Base-by-base conservation (phyloP, 2,329 filamentous ascomycete genomes). In the Biscogniauxia mediterranea region DNA sequence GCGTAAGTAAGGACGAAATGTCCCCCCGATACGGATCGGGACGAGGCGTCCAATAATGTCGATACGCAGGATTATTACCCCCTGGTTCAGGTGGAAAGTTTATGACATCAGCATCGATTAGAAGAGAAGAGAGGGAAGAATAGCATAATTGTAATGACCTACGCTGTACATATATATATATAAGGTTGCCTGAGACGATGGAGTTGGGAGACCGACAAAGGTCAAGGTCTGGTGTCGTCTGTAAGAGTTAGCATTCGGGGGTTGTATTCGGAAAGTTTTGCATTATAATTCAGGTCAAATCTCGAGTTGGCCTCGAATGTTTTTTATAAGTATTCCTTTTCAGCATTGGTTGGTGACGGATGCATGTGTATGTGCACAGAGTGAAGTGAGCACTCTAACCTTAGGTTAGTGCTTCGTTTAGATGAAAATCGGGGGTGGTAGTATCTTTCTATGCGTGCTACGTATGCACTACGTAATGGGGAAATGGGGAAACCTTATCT, bases 111-210 rank as follows among this genome's bases (percentile, higher is more conserved):
- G 32, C 56, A 28, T 50, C 52, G 55, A 28, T 52, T 25, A 11
- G 19, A 23, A 11, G 19, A 23, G 23, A 66, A 52, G 64, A 66
- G 58, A 56, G 60, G 59, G 52, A 61, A 62, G 64, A 62, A 59
- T 69, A 64, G 65, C 68, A 60, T 69, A 64, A 66, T 70, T 64
- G 61, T 69, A 66, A 66, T 63, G 60, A 56, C 23, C 57, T 21
- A 60, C 64, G 61, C 60, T 68, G 67, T 67, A 70, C 60, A 69
- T 52, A 52, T 51, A 32, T 52, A 52, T 23, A 23, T n/a, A n/a
- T n/a, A n/a, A n/a, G 13, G 19, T 52, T 54, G 51, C 7, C 51
- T 52, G 51, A 52, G 23, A 46, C 11, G 38, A 46, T 46, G 15
- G 38, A 46, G 38, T n/a, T n/a, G 38, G 38, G 38, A 46, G 38